Conservation (phyloP, 129 eudicot genomes). For the Flaveria ramosissima region DNA sequence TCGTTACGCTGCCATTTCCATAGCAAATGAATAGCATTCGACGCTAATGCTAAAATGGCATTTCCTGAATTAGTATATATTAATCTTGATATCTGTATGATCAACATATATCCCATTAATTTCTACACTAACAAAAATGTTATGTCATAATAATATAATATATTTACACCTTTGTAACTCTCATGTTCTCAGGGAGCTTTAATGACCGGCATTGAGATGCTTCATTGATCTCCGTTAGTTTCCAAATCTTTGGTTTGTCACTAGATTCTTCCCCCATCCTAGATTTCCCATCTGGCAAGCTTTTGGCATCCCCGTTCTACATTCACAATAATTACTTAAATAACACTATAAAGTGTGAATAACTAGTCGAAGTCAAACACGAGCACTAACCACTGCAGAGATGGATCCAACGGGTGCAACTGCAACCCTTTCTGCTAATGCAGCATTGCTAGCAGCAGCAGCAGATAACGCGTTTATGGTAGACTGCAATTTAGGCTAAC, state of each 20-base stretch:
- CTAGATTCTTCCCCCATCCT: constrained; percentile 67
- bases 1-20: constrained; percentile 96
- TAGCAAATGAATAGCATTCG: constrained; percentile 75
- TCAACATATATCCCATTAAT: constrained; percentile 20
- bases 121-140: not conserved
- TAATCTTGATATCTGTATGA: constrained; percentile 72
- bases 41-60: constrained; percentile 79
- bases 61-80: constrained; percentile 81
- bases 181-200: constrained; percentile 83
- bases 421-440: constrained; percentile 62
- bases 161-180: constrained; percentile 73
- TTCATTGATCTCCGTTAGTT: constrained; percentile 70
- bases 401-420: constrained; percentile 54
- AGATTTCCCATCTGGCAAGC: constrained; percentile 72
- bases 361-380: constrained; percentile 28
- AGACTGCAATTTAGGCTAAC: constrained; percentile 49
- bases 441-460: constrained; percentile 60
- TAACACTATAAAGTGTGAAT: not conserved
- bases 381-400: constrained; percentile 61
- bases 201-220: constrained; percentile 80
- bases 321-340: constrained; percentile 5
- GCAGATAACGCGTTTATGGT: constrained; percentile 55
- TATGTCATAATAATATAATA: not conserved
- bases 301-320: constrained; percentile 76
- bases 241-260: constrained; percentile 89